Conservation (phyloP, 139 green algal species). For the Desmodesmus armatus region DNA sequence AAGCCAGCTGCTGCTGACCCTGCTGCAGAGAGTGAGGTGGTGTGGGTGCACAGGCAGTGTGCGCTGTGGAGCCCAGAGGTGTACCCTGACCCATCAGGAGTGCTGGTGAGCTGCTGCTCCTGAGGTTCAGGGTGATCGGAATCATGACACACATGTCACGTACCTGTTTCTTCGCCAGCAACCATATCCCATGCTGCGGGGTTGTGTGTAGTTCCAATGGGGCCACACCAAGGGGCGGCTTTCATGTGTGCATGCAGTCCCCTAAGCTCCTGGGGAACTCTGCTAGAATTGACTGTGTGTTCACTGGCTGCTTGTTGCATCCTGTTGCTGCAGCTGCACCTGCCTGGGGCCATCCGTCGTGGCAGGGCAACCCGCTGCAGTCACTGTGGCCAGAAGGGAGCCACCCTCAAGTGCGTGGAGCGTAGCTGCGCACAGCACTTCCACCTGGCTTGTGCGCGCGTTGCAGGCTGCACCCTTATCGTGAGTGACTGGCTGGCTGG, state of each 20-base stretch:
- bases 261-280: not conserved
- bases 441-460: slow-evolving; percentile 52
- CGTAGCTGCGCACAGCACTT: slow-evolving; percentile 45
- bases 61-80: slow-evolving; percentile 65
- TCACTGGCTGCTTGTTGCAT: slow-evolving; percentile 7
- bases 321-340: slow-evolving; percentile 2
- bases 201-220: no score
- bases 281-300: no score
- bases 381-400: slow-evolving; percentile 46
- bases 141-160: no score
- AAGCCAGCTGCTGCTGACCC: slow-evolving; percentile 31
- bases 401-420: slow-evolving; percentile 50
- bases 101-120: slow-evolving; percentile 28
- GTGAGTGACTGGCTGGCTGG: slow-evolving; percentile 27
- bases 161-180: no score
- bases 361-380: slow-evolving; percentile 37
- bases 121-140: not conserved
- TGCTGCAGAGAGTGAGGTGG: not conserved
- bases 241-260: not conserved
- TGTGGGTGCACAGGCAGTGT: slow-evolving; percentile 80
- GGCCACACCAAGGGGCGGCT: not conserved
- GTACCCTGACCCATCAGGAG: not conserved
- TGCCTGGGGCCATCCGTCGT: slow-evolving; percentile 31
- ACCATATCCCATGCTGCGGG: no score
- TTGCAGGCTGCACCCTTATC: slow-evolving; percentile 41